phyloP scores from a whole-genome alignment of 2,329 filamentous ascomycete genomes.

The Raffaelea albimanens region DNA sequence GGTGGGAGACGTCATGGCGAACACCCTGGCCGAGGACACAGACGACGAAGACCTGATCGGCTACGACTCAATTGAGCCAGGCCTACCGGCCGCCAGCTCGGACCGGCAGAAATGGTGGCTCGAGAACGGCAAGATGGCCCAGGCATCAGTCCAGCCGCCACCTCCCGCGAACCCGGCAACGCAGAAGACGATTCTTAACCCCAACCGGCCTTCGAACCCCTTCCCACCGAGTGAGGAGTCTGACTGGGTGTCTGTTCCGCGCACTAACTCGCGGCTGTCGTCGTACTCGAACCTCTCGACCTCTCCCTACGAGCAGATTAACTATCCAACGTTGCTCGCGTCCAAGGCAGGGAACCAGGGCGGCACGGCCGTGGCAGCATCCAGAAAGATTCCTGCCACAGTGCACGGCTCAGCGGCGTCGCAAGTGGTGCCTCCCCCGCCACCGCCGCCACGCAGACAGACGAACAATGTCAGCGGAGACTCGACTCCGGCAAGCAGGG shows the following conservation, averaged over 20 bases:
- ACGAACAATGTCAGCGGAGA: constrained; percentile 4
- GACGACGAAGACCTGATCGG: constrained; percentile 75
- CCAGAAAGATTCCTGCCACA: constrained; percentile 10
- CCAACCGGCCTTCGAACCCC: constrained; percentile 68
- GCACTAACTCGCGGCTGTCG: constrained; percentile 42
- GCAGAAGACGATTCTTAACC: constrained; percentile 57
- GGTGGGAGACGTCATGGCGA: constrained; percentile 42
- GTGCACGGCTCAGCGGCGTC: constrained; percentile 22
- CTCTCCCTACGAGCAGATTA: constrained; percentile 50
- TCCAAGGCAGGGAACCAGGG: constrained; percentile 32
- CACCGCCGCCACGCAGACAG: constrained; percentile 18
- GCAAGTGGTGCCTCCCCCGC: constrained; percentile 31
- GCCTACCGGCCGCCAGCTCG: constrained; percentile 58
- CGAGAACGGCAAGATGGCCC: constrained; percentile 62
- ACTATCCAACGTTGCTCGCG: constrained; percentile 36
- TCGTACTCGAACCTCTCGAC: constrained; percentile 48
- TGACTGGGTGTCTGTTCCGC: constrained; percentile 69
- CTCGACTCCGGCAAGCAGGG: not conserved
- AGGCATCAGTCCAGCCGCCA: constrained; percentile 61
- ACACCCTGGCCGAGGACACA: constrained; percentile 44
- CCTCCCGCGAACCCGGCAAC: constrained; percentile 31
- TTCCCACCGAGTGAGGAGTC: constrained; percentile 65
- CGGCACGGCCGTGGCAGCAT: constrained; percentile 13
- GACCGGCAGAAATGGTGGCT: constrained; percentile 64
- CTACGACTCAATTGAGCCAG: constrained; percentile 75